Evolutionary conservation across 2,329 filamentous ascomycete species (phyloP).

Genomic region (Harringtonia lauricola): DNA sequence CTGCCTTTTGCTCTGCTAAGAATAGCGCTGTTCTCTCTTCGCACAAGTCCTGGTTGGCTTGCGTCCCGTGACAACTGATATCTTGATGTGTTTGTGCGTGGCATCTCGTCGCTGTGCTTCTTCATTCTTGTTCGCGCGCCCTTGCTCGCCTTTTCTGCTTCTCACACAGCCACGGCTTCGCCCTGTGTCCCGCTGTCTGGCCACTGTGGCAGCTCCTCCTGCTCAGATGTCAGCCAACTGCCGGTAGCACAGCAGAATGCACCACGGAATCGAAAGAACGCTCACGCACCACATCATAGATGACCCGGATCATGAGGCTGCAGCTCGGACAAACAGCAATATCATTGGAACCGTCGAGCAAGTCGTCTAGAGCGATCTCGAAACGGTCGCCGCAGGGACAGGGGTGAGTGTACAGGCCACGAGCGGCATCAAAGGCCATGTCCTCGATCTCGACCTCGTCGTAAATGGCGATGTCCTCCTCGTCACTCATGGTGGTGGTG

Average conservation of each 20-base stretch:
- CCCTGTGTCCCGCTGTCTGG: not conserved
- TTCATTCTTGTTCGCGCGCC: not conserved
- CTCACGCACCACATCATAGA: constrained; percentile 78
- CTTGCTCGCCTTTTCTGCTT: too few relatives aligned
- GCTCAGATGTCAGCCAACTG: not conserved
- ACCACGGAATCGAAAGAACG: too few relatives aligned
- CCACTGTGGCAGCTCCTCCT: constrained; percentile 6
- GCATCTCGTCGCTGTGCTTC: not conserved
- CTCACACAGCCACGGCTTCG: constrained; percentile 4
- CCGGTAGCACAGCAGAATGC: too few relatives aligned
- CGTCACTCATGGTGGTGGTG: constrained; percentile 44
- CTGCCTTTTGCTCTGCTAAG: too few relatives aligned
- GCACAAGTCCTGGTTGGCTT: too few relatives aligned
- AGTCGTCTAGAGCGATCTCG: constrained; percentile 74
- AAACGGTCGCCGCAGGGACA: constrained; percentile 97
- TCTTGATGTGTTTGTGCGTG: not conserved
- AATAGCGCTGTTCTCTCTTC: too few relatives aligned
- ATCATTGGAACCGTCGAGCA: constrained; percentile 73
- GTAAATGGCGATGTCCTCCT: constrained; percentile 64
- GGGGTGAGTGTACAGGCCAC: constrained; percentile 89
- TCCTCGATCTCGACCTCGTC: constrained; percentile 99
- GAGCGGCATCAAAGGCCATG: constrained; percentile 76
- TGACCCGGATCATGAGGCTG: constrained; percentile 90
- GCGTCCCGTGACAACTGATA: too few relatives aligned
- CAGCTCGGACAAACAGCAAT: constrained; percentile 97